Evolutionary conservation across 2,329 filamentous ascomycete species (phyloP).

Genomic region (Fusarium sarcochroum): DNA sequence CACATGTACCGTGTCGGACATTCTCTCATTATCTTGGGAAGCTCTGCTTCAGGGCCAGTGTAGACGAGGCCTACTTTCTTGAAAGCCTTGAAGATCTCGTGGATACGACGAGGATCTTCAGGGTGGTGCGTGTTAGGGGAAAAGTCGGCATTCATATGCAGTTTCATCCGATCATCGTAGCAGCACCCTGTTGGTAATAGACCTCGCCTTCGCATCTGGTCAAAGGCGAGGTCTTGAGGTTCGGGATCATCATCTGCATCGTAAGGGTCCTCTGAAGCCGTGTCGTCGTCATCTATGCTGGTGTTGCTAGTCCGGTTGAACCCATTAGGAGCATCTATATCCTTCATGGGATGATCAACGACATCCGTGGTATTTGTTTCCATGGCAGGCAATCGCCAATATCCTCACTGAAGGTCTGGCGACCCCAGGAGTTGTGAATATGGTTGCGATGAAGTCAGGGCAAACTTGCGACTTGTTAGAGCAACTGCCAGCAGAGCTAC

Average conservation of each 20-base stretch:
- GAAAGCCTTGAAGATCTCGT: conserved; percentile 92
- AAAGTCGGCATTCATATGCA: conserved; percentile 89
- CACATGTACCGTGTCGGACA: conserved; percentile 75
- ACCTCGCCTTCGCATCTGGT: conserved; percentile 59
- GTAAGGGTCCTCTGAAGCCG: conserved; percentile 53
- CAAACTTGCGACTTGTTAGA: conserved; percentile 2
- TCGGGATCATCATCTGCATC: conserved; percentile 55
- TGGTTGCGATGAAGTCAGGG: conserved; percentile 5
- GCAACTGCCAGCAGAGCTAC: background rate
- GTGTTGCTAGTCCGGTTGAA: conserved; percentile 33
- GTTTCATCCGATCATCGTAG: conserved; percentile 96
- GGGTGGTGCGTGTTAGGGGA: conserved; percentile 85
- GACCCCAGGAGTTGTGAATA: conserved; percentile 38
- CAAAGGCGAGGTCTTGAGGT: conserved; percentile 55
- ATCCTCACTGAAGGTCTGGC: conserved; percentile 34
- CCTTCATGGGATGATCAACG: conserved; percentile 61
- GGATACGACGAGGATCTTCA: conserved; percentile 92
- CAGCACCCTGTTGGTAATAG: conserved; percentile 81
- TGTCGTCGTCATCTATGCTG: conserved; percentile 52
- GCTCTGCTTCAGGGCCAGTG: conserved; percentile 68
- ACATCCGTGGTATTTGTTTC: conserved; percentile 56
- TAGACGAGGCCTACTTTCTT: conserved; percentile 85
- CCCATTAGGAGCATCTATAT: conserved; percentile 53
- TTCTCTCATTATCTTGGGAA: conserved; percentile 65
- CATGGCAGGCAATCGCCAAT: conserved; percentile 16